These are phyloP conservation scores for Datisca glomerata DNA, from an alignment of 306 rosid species.

Conservation along the genomic window DNA sequence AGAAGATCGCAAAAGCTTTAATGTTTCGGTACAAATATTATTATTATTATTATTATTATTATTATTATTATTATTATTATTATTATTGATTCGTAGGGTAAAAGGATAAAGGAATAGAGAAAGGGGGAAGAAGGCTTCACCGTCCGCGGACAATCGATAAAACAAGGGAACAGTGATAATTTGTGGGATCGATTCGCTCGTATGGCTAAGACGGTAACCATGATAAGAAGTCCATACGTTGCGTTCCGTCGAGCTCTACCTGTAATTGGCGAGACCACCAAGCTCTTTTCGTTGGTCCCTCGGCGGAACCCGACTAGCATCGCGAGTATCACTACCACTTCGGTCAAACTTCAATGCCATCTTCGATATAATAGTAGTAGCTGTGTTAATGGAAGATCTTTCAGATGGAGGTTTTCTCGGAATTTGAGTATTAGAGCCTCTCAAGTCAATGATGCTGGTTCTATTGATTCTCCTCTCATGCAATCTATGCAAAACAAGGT, in stretches of 20 bases:
- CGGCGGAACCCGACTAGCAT: background rate
- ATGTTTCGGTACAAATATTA: too few relatives aligned
- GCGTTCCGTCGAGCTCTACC: conserved; percentile 11
- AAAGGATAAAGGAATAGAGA: too few relatives aligned
- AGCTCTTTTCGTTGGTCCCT: background rate
- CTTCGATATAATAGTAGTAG: background rate
- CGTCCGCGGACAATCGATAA: too few relatives aligned
- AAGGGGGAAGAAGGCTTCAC: too few relatives aligned
- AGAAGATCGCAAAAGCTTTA: too few relatives aligned
- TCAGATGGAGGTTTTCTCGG: conserved; percentile 15
- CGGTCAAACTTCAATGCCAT: background rate
- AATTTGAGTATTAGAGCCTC: conserved; percentile 38
- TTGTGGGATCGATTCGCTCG: background rate
- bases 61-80: too few relatives aligned
- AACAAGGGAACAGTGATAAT: too few relatives aligned
- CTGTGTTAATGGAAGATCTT: conserved; percentile 1
- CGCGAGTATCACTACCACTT: background rate
- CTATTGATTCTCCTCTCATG: conserved; percentile 56
- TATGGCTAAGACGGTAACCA: conserved; percentile 2
- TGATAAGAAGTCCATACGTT: conserved; percentile 7
- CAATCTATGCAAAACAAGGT: conserved; percentile 72
- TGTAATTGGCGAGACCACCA: background rate
- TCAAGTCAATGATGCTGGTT: conserved; percentile 46
- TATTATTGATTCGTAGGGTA: too few relatives aligned
- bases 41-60: too few relatives aligned